Evolutionary conservation across 2,329 filamentous ascomycete genomes (phyloP).

Genomic region (Cercospora brassicicola): DNA sequence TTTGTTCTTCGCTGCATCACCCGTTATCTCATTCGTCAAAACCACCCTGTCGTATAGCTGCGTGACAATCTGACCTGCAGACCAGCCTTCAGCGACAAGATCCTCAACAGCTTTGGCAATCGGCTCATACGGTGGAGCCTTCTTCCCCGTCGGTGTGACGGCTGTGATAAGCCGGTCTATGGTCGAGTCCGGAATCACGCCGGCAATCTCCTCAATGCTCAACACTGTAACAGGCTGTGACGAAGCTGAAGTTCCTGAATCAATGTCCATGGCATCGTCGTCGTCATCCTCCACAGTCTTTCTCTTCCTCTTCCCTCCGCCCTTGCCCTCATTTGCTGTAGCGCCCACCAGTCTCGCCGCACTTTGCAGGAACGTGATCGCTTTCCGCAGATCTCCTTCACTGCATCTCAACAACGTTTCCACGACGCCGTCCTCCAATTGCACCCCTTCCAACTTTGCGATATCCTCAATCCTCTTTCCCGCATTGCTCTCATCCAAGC

Average conservation of each 20-base stretch:
- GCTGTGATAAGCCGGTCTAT: slow-evolving; percentile 70
- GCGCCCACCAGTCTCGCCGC: slow-evolving; percentile 82
- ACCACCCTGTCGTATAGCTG: slow-evolving; percentile 84
- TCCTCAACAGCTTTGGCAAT: slow-evolving; percentile 81
- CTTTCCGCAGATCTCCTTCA: slow-evolving; percentile 92
- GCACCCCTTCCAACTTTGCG: slow-evolving; percentile 73
- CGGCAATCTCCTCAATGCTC: slow-evolving; percentile 90
- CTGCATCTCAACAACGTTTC: slow-evolving; percentile 83
- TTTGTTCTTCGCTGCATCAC: slow-evolving; percentile 83
- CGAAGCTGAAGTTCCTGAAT: slow-evolving; percentile 31
- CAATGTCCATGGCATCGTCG: slow-evolving; percentile 54
- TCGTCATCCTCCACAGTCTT: slow-evolving; percentile 63
- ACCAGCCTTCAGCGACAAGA: slow-evolving; percentile 95
- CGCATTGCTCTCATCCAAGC: slow-evolving; percentile 82
- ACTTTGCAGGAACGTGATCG: slow-evolving; percentile 93
- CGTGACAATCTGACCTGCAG: slow-evolving; percentile 79
- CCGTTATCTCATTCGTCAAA: slow-evolving; percentile 74
- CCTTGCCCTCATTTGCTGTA: slow-evolving; percentile 33
- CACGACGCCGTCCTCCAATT: slow-evolving; percentile 73
- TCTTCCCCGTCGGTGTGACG: slow-evolving; percentile 65
- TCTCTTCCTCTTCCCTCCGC: slow-evolving; percentile 38
- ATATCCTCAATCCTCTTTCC: slow-evolving; percentile 78
- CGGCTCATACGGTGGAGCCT: slow-evolving; percentile 62
- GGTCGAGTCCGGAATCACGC: slow-evolving; percentile 78
- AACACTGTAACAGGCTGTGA: slow-evolving; percentile 64